Conservation (phyloP, 2,329 filamentous ascomycete genomes). For the Ophiostoma pallidulum region DNA sequence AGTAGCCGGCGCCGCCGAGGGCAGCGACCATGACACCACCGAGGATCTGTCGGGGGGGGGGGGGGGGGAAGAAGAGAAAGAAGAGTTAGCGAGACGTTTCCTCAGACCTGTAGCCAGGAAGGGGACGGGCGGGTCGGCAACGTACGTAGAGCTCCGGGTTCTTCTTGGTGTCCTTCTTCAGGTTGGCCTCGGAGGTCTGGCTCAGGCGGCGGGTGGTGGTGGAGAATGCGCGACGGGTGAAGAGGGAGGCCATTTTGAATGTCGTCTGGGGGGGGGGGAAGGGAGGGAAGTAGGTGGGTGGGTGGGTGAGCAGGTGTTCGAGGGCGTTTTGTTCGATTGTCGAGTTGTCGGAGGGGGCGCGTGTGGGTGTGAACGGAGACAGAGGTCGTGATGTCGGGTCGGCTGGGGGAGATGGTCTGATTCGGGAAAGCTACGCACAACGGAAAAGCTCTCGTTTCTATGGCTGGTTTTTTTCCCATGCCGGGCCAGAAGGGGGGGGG, state of each 20-base stretch:
- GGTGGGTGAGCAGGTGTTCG: no score
- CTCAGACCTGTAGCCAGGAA: no score
- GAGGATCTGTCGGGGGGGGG: no score
- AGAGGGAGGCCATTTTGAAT: conserved; percentile 45
- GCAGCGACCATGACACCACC: conserved; percentile 83
- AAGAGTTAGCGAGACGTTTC: no score
- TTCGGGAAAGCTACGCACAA: conserved; percentile 12
- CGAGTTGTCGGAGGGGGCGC: neutral
- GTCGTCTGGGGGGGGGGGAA: conserved; percentile 20
- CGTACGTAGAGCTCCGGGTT: conserved; percentile 39
- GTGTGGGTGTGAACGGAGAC: neutral
- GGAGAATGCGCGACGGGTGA: conserved; percentile 47
- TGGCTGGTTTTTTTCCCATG: neutral
- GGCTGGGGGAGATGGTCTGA: conserved; percentile 14
- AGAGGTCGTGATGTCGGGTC: neutral
- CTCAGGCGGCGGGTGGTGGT: conserved; percentile 31
- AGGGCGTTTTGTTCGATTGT: neutral
- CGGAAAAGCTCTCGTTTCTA: conserved; percentile 11
- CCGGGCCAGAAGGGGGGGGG: conserved; percentile 9
- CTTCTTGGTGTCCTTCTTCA: conserved; percentile 46
- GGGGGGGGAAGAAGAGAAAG: no score
- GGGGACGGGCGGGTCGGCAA: conserved; percentile 23
- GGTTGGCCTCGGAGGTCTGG: conserved; percentile 26
- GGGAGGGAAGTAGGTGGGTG: neutral
- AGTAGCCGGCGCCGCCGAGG: conserved; percentile 81